A percentile compares a stretch with the other conserved stretches of the same genome.
Evolutionary conservation across 495 filamentous ascomycete genomes (phyloP).

Genomic region (Aspergillus sclerotiicarbonarius): DNA sequence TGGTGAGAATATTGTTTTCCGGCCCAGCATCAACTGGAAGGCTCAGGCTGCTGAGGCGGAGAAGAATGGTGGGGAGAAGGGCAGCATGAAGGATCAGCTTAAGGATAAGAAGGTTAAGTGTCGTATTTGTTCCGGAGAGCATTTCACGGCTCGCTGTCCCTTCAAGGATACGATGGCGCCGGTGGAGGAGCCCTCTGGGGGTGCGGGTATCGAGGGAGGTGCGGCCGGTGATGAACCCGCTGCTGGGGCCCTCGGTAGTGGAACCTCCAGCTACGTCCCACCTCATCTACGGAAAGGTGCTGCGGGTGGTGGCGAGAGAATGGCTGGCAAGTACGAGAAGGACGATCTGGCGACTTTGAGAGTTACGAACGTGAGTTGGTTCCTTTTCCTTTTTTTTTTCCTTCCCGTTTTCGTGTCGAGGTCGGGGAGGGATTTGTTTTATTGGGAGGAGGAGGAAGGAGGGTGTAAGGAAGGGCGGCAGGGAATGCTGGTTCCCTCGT

Average conservation of each 20-base stretch:
- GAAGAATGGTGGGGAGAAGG: constrained; percentile 69
- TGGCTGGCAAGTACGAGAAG: constrained; percentile 93
- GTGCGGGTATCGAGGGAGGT: constrained; percentile 48
- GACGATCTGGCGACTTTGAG: constrained; percentile 94
- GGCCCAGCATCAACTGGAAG: constrained; percentile 86
- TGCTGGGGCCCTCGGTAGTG: constrained; percentile 62
- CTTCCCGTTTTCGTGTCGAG: neutral
- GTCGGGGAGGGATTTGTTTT: neutral
- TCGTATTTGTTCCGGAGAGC: constrained; percentile 96
- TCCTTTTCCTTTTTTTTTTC: neutral
- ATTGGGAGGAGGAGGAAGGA: neutral
- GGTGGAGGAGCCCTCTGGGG: constrained; percentile 62
- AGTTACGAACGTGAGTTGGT: constrained; percentile 85
- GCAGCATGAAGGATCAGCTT: constrained; percentile 80
- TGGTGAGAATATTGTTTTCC: constrained; percentile 96
- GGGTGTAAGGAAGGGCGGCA: neutral
- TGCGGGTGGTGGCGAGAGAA: constrained; percentile 70
- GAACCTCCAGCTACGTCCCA: constrained; percentile 81
- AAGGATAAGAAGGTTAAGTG: constrained; percentile 99
- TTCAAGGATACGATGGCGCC: constrained; percentile 82
- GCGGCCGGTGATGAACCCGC: constrained; percentile 38
- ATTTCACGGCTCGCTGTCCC: constrained; percentile 94
- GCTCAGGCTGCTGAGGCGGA: constrained; percentile 78
- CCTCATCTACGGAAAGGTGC: constrained; percentile 81
- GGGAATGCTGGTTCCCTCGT: neutral